Percentiles rank a stretch among this genome's conserved stretches.
These are phyloP conservation scores for Vanderwaltozyma polyspora DNA, from an alignment of 805 yeast genomes.

Conservation along the genomic window DNA sequence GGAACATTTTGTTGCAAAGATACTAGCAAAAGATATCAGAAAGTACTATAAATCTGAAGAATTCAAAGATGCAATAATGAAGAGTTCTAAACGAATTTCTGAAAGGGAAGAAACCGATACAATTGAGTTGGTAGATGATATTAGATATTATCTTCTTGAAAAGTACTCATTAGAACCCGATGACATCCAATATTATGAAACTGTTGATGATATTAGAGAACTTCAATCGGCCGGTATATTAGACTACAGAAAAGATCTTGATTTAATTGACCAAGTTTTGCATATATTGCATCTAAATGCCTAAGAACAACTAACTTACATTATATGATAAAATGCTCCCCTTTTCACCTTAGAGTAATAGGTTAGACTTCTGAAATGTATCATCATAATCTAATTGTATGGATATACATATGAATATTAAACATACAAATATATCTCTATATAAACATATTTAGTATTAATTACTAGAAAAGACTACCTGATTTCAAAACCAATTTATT, in stretches of 20 bases:
- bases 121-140: slow-evolving; percentile 69
- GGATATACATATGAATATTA: too few relatives aligned
- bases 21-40: slow-evolving; percentile 41
- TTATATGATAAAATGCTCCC: too few relatives aligned
- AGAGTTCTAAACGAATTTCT: slow-evolving; percentile 45
- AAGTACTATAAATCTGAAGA: slow-evolving; percentile 29
- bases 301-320: neutral
- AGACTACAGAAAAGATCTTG: slow-evolving; percentile 26
- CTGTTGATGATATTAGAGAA: slow-evolving; percentile 11
- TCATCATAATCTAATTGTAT: too few relatives aligned
- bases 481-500: too few relatives aligned
- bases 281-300: slow-evolving; percentile 1
- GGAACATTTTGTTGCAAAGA: slow-evolving; percentile 50
- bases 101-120: slow-evolving; percentile 66
- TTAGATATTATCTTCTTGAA: slow-evolving; percentile 44
- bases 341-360: too few relatives aligned
- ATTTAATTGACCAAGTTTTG: slow-evolving; percentile 27
- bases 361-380: too few relatives aligned
- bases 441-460: too few relatives aligned
- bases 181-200: slow-evolving; percentile 17
- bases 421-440: too few relatives aligned
- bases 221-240: slow-evolving; percentile 14
- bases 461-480: too few relatives aligned
- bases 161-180: slow-evolving; percentile 23
- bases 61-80: slow-evolving; percentile 30